Evolutionary conservation across 2,329 filamentous ascomycete genomes (phyloP).

Genomic region (Mycosphaerelloides madeirae): DNA sequence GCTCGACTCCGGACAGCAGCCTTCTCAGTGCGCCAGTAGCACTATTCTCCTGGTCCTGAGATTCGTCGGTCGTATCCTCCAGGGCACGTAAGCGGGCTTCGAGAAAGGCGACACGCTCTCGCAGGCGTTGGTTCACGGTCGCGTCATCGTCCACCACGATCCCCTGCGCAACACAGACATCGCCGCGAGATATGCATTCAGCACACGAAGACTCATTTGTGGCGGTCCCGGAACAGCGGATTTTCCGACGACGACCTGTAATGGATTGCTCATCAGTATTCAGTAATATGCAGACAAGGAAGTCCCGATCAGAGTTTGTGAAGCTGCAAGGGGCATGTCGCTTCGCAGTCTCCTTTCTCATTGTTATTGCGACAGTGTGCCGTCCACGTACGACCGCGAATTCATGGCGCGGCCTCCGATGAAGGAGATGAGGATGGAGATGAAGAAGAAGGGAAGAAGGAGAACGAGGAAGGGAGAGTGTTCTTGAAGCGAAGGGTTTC

Average conservation of each 20-base stretch:
- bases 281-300: no score
- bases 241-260: slow-evolving; percentile 10
- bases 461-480: no score
- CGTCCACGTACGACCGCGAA: no score
- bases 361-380: no score
- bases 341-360: no score
- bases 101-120: slow-evolving; percentile 4
- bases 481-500: no score
- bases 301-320: no score
- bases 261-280: neutral
- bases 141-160: slow-evolving; percentile 1
- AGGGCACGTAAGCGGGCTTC: slow-evolving; percentile 3
- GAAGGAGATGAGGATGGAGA: neutral
- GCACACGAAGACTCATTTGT: slow-evolving; percentile 1
- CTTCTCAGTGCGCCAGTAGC: neutral
- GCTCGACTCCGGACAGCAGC: neutral
- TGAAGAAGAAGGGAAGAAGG: no score
- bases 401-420: neutral
- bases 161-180: slow-evolving; percentile 10
- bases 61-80: neutral
- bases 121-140: slow-evolving; percentile 1
- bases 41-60: neutral
- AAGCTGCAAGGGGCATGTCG: no score
- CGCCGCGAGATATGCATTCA: slow-evolving; percentile 10
- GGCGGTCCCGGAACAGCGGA: slow-evolving; percentile 8